These are phyloP conservation scores for Aschersonia sp. DNA, from an alignment of 2,329 filamentous ascomycete species.

Conservation along the genomic window DNA sequence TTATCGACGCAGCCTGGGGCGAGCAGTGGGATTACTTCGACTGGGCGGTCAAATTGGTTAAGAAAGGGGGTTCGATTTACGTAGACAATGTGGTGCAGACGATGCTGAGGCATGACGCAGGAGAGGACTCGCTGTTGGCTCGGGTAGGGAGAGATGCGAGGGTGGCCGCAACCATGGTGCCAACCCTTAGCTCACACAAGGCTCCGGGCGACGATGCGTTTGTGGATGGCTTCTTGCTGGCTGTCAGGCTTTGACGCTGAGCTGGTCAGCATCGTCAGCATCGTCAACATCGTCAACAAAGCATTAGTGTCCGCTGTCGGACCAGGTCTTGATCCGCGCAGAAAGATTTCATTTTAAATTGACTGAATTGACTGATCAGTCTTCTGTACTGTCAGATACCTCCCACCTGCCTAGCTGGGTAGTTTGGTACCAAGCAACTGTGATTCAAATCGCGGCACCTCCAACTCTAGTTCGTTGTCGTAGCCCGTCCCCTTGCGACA, in stretches of 20 bases:
- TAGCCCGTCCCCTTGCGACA: no score
- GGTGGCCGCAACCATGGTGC: conserved; percentile 12
- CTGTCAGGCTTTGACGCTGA: background rate
- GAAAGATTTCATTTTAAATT: no score
- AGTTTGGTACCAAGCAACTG: no score
- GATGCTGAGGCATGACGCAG: conserved; percentile 3
- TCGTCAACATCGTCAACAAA: no score
- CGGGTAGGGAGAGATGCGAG: conserved; percentile 10
- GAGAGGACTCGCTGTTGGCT: conserved; percentile 8
- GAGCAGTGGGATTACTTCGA: conserved; percentile 35
- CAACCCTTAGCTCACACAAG: conserved; percentile 4
- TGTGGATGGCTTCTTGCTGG: conserved; percentile 1
- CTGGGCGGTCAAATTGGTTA: conserved; percentile 23
- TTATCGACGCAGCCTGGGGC: conserved; percentile 36
- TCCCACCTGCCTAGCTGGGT: no score
- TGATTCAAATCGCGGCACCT: no score
- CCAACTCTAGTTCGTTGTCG: no score
- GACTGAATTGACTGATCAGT: no score
- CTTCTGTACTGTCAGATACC: no score
- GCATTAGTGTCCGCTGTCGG: no score
- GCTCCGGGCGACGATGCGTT: background rate
- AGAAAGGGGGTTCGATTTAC: conserved; percentile 25
- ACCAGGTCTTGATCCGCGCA: no score
- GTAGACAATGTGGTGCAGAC: conserved; percentile 33
- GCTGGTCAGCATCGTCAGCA: background rate